Evolutionary conservation across 1,139 yeast species (phyloP).

Genomic region (Protomyces pachydermus): DNA sequence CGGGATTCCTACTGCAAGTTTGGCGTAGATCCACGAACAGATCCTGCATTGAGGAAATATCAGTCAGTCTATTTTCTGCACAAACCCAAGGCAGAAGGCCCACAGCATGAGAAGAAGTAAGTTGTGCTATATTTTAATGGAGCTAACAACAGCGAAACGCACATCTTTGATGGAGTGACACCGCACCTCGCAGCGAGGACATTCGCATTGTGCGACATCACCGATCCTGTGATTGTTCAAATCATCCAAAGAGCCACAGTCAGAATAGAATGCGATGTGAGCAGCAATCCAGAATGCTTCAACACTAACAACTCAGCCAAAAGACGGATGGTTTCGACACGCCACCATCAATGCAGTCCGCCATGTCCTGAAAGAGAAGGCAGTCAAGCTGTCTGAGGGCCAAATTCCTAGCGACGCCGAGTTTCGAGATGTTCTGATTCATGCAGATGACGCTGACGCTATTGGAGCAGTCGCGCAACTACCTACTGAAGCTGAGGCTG

Average conservation of each 20-base stretch:
- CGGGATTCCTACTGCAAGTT: slow-evolving; percentile 75
- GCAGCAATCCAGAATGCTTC: background rate
- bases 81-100: background rate
- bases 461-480: background rate
- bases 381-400: slow-evolving; percentile 35
- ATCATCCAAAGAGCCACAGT: slow-evolving; percentile 44
- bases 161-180: slow-evolving; percentile 67
- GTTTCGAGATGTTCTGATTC: background rate
- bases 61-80: slow-evolving; percentile 79
- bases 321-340: slow-evolving; percentile 44
- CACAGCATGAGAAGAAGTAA: background rate
- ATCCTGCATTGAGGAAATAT: slow-evolving; percentile 54
- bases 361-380: slow-evolving; percentile 65
- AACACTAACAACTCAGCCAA: slow-evolving; percentile 60
- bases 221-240: slow-evolving; percentile 57
- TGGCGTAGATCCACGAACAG: slow-evolving; percentile 70
- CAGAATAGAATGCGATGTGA: slow-evolving; percentile 34
- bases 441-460: slow-evolving; percentile 16
- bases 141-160: slow-evolving; percentile 36
- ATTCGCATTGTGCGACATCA: slow-evolving; percentile 76
- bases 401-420: slow-evolving; percentile 7
- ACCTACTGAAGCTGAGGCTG: background rate
- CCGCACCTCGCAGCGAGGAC: slow-evolving; percentile 60
- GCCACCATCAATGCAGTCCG: slow-evolving; percentile 39
- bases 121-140: slow-evolving; percentile 36